Base-by-base conservation (phyloP, 2,329 filamentous ascomycete genomes). In the Trichoderma lentiforme region DNA sequence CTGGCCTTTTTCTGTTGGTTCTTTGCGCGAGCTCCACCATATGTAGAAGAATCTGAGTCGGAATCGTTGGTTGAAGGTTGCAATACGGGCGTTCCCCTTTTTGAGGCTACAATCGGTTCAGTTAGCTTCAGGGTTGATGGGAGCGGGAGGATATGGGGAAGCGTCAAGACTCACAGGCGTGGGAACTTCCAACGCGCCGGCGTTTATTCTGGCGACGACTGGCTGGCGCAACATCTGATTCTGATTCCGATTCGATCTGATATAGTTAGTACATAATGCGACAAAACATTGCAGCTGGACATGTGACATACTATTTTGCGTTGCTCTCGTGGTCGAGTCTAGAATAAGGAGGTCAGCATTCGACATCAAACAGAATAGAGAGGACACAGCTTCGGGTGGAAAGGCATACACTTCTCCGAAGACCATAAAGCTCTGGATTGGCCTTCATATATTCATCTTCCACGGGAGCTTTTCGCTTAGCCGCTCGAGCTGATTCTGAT, bases 371-470 rank as follows among this genome's bases (percentile, higher is more conserved):
- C 1, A 18, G 34, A n/a, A 30, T 21, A 15, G 53, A 58, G 30
- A 34, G 53, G 26, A 8, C 18, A 58, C 7, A 43, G 64, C 28
- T 34, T 43, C 8, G 26, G n/a, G 24, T 26, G 34, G 12, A 53
- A 34, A 58, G 63, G 24, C 92, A 74, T 91, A 96, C 95, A 85
- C 96, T 99, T 84, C 96, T 90, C 77, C 96, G 90, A 76, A 99
- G 86, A 62, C 96, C 96, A 84, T 98, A 99, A 9, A 99, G 86
- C 83, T 97, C 94, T 58, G 96, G 96, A 78, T 99, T 97, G 79
- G 93, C 92, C 77, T 91, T 88, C 77, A 98, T 97, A 79, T 91
- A 95, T 61, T 94, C 91, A 72, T 96, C 92, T 66, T 91, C 90
- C 47, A 88, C 80, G 79, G 86, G 81, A 75, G 86, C 82, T 83